A percentile compares a stretch with the other conserved stretches of the same genome.
Conservation (phyloP, 2,329 filamentous ascomycete genomes). For the Fonsecaea pugnacius region DNA sequence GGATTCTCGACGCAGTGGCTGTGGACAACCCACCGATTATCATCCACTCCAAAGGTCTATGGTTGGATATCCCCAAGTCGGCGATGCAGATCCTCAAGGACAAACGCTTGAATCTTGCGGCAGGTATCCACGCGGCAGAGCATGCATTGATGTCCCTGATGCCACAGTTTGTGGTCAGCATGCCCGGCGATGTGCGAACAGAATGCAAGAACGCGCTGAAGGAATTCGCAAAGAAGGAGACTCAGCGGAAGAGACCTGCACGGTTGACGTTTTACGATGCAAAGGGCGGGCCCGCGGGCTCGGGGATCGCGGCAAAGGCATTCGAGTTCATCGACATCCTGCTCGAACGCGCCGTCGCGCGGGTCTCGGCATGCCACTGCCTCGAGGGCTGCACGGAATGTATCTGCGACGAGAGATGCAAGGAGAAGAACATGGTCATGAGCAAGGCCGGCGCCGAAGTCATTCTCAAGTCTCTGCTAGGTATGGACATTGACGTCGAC, state of each 20-base stretch:
- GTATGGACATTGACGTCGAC: slow-evolving; percentile 78
- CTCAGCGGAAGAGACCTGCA: slow-evolving; percentile 76
- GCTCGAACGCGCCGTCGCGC: slow-evolving; percentile 72
- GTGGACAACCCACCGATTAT: slow-evolving; percentile 93
- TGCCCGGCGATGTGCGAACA: slow-evolving; percentile 88
- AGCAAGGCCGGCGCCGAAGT: slow-evolving; percentile 86
- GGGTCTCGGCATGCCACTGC: slow-evolving; percentile 78
- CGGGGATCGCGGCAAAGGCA: slow-evolving; percentile 86
- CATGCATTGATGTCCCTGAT: slow-evolving; percentile 86
- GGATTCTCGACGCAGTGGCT: slow-evolving; percentile 87
- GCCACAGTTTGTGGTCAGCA: slow-evolving; percentile 86
- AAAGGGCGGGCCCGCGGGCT: slow-evolving; percentile 81
- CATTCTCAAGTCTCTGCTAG: slow-evolving; percentile 75
- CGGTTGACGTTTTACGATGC: slow-evolving; percentile 93
- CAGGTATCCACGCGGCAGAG: slow-evolving; percentile 91
- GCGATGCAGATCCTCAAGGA: slow-evolving; percentile 79
- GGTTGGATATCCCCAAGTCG: slow-evolving; percentile 83
- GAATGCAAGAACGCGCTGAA: slow-evolving; percentile 91
- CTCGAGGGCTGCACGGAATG: slow-evolving; percentile 85
- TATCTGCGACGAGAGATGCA: slow-evolving; percentile 81
- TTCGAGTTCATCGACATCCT: slow-evolving; percentile 89
- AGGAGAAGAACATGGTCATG: slow-evolving; percentile 87
- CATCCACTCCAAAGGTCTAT: slow-evolving; percentile 84
- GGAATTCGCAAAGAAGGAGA: slow-evolving; percentile 71
- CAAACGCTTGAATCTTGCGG: slow-evolving; percentile 77